These are phyloP conservation scores for Candida methanosorbosa DNA, from an alignment of 805 yeast species.

Conservation along the genomic window DNA sequence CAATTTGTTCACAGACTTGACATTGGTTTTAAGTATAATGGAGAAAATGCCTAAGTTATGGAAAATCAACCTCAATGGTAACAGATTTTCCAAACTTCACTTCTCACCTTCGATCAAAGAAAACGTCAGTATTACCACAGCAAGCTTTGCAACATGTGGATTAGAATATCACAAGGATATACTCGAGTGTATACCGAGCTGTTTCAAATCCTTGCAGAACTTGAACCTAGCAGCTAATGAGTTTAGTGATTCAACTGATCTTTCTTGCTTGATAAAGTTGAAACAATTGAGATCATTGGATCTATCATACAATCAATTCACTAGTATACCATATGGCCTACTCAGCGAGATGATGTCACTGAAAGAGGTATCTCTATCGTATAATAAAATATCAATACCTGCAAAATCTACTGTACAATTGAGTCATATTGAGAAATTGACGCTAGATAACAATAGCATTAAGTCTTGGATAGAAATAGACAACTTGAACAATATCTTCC, in stretches of 20 bases:
- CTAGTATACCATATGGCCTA: conserved; percentile 7
- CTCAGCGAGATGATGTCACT: conserved; percentile 11
- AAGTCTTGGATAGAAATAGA: conserved; percentile 42
- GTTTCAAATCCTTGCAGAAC: neutral
- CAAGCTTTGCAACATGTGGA: no score
- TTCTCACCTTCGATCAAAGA: neutral
- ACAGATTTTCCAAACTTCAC: conserved; percentile 23
- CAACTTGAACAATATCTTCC: conserved; percentile 26
- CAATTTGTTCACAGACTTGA: conserved; percentile 41
- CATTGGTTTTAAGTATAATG: conserved; percentile 29
- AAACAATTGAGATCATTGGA: conserved; percentile 5
- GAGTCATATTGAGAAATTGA: conserved; percentile 25
- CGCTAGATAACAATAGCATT: conserved; percentile 44
- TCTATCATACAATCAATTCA: conserved; percentile 33
- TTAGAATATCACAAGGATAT: neutral
- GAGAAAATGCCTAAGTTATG: conserved; percentile 27
- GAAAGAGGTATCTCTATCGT: conserved; percentile 24
- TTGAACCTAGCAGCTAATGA: conserved; percentile 24
- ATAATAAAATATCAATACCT: conserved; percentile 32
- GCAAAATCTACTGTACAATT: no score
- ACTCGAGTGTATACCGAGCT: neutral
- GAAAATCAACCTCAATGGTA: conserved; percentile 46
- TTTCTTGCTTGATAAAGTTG: neutral
- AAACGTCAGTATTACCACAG: no score
- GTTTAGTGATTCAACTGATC: neutral